Evolutionary conservation across 345 rosid genomes (phyloP), one percentile per base, ranked within the genome.

Genomic region (Camelina laxa): DNA sequence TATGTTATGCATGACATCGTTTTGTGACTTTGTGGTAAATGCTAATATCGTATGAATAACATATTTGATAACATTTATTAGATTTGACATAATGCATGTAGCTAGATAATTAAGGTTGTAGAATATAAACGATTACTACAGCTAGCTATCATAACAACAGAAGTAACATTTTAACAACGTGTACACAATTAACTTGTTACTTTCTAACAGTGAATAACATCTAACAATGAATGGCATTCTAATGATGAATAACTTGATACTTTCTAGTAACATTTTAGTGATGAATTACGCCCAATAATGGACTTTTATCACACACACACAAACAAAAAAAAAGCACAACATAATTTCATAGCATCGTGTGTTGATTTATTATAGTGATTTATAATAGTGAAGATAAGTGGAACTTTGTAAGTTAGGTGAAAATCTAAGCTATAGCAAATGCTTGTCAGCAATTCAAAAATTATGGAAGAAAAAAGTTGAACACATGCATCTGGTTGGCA

Each of bases 401-500:
- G 22, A 57, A 13, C 45, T 22, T 31, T 15, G 31, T 12, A 73
- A n/a, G 65, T 7, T 65, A 47, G 72, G 67, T 75, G 67, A 58
- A 49, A 44, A 35, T 58, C 9, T 24, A 67, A 57, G 7, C 21
- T 9, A 15, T 24, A 13, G n/a, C 9, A 15, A 16, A 55, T 42
- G 60, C 53, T 50, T 60, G 60, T 50, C 56, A 75, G 39, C 17
- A 51, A 67, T 48, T 48, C 9, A 30, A 68, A 60, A 42, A 50
- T 75, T 60, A 66, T 57, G 62, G 10, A 20, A 1, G 9, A 12
- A 33, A 2, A 58, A 74, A 39, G 44, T 16, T 69, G 2, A 69
- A 74, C 75, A 76, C 75, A 69, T 67, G 76, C 76, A 73, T 54
- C 11, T 54, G 33, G 79, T 60, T 51, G 56, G 69, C 55, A 75